phyloP scores from a whole-genome alignment of 2,329 filamentous ascomycete genomes.

The Aspergillus bombycis region DNA sequence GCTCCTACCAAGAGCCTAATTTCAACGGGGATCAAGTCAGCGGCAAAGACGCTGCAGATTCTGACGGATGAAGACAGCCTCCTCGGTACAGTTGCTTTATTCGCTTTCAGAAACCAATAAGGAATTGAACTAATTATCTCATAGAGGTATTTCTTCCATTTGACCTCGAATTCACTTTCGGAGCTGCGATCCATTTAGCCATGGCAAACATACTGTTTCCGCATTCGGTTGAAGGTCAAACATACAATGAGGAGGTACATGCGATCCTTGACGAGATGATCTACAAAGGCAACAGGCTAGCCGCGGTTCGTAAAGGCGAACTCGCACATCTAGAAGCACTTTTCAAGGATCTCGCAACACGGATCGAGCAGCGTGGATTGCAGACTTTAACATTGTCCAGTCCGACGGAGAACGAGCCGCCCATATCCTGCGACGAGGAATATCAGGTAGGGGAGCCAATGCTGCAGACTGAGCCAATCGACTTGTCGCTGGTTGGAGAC shows the following conservation, averaged over 20 bases:
- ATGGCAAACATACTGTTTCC: conserved; percentile 45
- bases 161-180: conserved; percentile 44
- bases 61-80: conserved; percentile 40
- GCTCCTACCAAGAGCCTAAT: conserved; percentile 41
- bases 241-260: conserved; percentile 24
- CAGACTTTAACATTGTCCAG: conserved; percentile 26
- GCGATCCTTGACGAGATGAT: conserved; percentile 41
- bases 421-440: neutral
- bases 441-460: neutral
- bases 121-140: neutral
- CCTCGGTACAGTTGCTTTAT: conserved; percentile 32
- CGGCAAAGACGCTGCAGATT: conserved; percentile 45
- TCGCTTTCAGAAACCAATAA: neutral
- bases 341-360: conserved; percentile 30
- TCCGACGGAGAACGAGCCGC: neutral
- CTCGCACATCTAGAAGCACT: conserved; percentile 30
- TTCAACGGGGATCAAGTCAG: conserved; percentile 47
- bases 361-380: conserved; percentile 31
- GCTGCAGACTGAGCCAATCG: neutral
- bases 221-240: conserved; percentile 28
- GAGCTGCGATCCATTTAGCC: conserved; percentile 38
- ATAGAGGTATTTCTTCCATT: conserved; percentile 44
- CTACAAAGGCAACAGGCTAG: conserved; percentile 37
- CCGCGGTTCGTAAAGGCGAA: conserved; percentile 34
- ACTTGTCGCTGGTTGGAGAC: neutral